Percentiles rank a stretch among this genome's conserved stretches.
These are phyloP conservation scores for Jatropha curcas DNA, from an alignment of 345 rosid species.

Conservation along the genomic window DNA sequence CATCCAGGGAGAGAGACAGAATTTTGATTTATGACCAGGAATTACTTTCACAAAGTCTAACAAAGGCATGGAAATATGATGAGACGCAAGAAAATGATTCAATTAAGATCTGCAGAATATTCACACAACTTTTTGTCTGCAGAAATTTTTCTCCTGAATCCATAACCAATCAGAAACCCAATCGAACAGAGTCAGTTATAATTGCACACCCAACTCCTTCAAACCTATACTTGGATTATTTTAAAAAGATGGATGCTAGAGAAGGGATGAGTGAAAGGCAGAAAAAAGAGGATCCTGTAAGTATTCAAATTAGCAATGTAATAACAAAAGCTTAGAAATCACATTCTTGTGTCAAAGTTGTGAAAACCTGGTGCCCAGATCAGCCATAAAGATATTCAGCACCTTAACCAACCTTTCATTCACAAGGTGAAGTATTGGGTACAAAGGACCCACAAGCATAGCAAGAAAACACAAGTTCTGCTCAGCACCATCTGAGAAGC, in stretches of 20 bases:
- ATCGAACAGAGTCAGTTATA: conserved; percentile 2
- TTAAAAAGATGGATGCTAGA: background rate
- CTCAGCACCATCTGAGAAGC: conserved; percentile 62
- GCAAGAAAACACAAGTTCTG: conserved; percentile 63
- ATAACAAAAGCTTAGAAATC: conserved; percentile 7
- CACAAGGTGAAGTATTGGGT: conserved; percentile 65
- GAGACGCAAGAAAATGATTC: background rate
- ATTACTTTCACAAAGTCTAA: background rate
- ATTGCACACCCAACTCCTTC: background rate
- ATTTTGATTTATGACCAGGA: background rate
- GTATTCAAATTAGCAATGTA: background rate
- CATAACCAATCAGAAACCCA: background rate
- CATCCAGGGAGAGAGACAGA: background rate
- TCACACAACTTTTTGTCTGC: background rate
- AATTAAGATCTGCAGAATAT: background rate
- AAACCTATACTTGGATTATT: background rate
- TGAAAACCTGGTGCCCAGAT: background rate
- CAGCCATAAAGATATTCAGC: background rate
- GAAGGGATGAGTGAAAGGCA: background rate
- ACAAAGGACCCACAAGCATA: conserved; percentile 75
- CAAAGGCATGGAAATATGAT: background rate
- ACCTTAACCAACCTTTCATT: conserved; percentile 59
- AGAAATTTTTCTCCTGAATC: background rate
- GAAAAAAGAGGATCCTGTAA: background rate
- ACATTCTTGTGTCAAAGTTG: background rate